phyloP scores from a whole-genome alignment of 306 rosid species.

The Rosa rugosa region DNA sequence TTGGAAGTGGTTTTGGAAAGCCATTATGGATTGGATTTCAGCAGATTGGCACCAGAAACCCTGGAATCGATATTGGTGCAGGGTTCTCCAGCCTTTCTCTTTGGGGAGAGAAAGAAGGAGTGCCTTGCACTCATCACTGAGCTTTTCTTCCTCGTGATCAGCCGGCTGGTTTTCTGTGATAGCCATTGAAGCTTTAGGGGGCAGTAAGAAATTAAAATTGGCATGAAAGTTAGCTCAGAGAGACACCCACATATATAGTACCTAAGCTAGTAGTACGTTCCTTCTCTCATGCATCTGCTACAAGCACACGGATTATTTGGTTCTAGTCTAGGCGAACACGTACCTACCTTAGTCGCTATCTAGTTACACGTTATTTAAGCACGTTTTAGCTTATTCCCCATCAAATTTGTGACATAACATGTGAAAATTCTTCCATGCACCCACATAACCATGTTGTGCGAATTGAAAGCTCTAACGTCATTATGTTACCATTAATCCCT shows the following conservation, averaged over 20 bases:
- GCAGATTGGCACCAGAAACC: slow-evolving; percentile 51
- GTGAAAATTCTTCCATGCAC: no score
- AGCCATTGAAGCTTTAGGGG: background rate
- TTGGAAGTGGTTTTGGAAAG: slow-evolving; percentile 61
- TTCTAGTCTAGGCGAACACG: no score
- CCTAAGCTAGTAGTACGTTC: background rate
- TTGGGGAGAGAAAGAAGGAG: slow-evolving; percentile 50
- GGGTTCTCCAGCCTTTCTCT: slow-evolving; percentile 58
- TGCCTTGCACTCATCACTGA: slow-evolving; percentile 33
- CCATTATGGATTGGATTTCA: slow-evolving; percentile 47
- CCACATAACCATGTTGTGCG: no score
- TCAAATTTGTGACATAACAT: no score
- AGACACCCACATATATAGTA: background rate
- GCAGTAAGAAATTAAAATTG: background rate
- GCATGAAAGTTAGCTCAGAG: background rate
- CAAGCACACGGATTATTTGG: background rate
- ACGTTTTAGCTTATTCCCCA: background rate
- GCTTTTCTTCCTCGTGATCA: slow-evolving; percentile 3
- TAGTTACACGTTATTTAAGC: no score
- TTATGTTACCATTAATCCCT: no score
- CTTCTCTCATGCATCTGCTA: no score
- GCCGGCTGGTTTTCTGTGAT: background rate
- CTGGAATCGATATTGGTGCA: slow-evolving; percentile 44
- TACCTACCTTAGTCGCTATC: no score
- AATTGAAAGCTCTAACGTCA: no score